Base-by-base conservation (phyloP, 164 flowering plant species). In the Sedum album region DNA sequence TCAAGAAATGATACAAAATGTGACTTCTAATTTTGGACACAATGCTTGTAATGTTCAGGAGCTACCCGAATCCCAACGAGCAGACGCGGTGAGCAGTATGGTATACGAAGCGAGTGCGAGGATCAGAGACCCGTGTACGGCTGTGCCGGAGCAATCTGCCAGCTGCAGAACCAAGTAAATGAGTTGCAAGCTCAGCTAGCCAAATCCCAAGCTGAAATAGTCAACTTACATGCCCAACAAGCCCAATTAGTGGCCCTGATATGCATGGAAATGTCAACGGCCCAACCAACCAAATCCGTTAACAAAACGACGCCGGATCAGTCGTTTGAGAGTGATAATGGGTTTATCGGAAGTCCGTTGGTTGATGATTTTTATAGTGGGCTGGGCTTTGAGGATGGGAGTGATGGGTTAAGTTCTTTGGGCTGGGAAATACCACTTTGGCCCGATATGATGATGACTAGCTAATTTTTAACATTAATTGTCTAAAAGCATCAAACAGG, bases 81-180 rank as follows among this genome's bases (percentile, higher is more conserved):
- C 81, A 0, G 89, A 85, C 35, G 89, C 89, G 0, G 89, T 85
- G 68, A 82, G 80, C 63, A 85, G 89, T 78, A 79, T 85, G 84
- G 89, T 85, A 1, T 85, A 85, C 41, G 89, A 85, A 64, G 89
- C 89, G 0, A 74, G 76, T 7, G 87, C 87, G 5, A 78, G 89
- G 60, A 76, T 82, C 11, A 70, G 89, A 51, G 89, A 85, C 79
- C 89, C 89, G 82, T 85, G 0, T 85, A 85, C 67, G 89, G 89
- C 1, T 80, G 86, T 23, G 87, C 87, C 4, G 89, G 89, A 0
- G 83, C 87, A 2, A 83, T 85, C 36, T 85, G 79, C 57, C 85
- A 83, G 42, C 82, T 85, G 5, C 89, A 85, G 61, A 83, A 82
- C 30, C 84, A 85, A 66, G 81, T 85, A 8, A 78, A 31, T 18